A percentile compares a stretch with the other conserved stretches of the same genome.
Evolutionary conservation across 768 basidiomycete genomes (phyloP).

Genomic region (Rhizopogon vesiculosus): DNA sequence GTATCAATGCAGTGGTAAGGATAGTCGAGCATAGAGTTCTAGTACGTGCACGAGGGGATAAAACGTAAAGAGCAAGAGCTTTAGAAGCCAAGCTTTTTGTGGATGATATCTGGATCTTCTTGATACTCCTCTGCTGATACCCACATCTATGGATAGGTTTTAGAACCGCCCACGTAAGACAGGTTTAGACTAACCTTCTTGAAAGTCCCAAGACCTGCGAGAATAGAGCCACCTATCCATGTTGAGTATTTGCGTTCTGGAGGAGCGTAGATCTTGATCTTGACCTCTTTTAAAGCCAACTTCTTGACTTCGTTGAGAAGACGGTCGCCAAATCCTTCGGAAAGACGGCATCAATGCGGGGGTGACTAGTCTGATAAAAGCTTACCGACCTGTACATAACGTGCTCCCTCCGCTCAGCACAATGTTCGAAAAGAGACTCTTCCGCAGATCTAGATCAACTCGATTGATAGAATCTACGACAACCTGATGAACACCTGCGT

Average conservation of each 20-base stretch:
- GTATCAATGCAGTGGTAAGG: slow-evolving; percentile 21
- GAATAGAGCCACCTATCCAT: slow-evolving; percentile 96
- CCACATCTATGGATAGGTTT: slow-evolving; percentile 76
- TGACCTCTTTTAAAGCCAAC: slow-evolving; percentile 90
- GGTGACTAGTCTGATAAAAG: background rate
- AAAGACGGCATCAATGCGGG: slow-evolving; percentile 15
- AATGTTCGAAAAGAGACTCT: slow-evolving; percentile 93
- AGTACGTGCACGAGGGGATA: background rate
- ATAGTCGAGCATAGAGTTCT: slow-evolving; percentile 9
- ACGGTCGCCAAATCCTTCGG: slow-evolving; percentile 88
- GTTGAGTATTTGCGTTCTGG: slow-evolving; percentile 99
- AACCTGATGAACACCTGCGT: slow-evolving; percentile 96
- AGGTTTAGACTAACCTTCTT: slow-evolving; percentile 67
- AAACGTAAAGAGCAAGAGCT: slow-evolving; percentile 1
- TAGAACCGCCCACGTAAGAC: slow-evolving; percentile 1
- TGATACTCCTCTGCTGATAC: slow-evolving; percentile 99
- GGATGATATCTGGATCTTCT: slow-evolving; percentile 98
- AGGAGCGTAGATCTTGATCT: slow-evolving; percentile 98
- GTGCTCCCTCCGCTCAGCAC: slow-evolving; percentile 97
- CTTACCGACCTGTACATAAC: slow-evolving; percentile 74
- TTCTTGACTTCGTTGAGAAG: slow-evolving; percentile 96
- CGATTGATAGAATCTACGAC: slow-evolving; percentile 97
- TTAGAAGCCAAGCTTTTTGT: slow-evolving; percentile 88
- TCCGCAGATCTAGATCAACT: slow-evolving; percentile 93
- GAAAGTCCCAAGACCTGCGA: slow-evolving; percentile 95